These are phyloP conservation scores for Comarum palustre DNA, from an alignment of 306 rosid species.

Conservation along the genomic window DNA sequence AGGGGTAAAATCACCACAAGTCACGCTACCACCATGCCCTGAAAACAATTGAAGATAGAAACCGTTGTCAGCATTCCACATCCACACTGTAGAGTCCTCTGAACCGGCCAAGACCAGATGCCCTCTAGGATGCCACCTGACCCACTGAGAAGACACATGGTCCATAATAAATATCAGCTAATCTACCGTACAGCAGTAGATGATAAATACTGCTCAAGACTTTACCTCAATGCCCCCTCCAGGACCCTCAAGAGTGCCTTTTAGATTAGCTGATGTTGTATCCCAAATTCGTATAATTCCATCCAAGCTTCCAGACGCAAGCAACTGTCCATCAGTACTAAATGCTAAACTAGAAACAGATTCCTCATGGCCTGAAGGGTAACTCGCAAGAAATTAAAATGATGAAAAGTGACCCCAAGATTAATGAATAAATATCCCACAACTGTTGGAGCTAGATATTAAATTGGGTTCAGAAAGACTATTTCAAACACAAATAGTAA, in stretches of 20 bases:
- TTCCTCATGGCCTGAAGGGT: constrained; percentile 66
- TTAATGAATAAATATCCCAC: constrained; percentile 9
- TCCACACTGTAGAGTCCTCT: constrained; percentile 74
- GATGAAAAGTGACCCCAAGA: constrained; percentile 8
- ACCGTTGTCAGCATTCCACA: constrained; percentile 79
- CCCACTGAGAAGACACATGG: constrained; percentile 62
- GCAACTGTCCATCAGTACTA: constrained; percentile 71
- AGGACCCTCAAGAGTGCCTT: constrained; percentile 65
- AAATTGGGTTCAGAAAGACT: background rate
- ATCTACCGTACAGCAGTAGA: background rate
- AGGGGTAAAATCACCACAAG: constrained; percentile 93
- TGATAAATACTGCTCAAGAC: constrained; percentile 9
- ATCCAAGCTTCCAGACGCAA: constrained; percentile 80
- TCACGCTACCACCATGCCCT: constrained; percentile 78
- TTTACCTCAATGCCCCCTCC: constrained; percentile 75
- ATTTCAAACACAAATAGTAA: background rate
- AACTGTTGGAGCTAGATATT: background rate
- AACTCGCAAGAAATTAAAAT: constrained; percentile 7
- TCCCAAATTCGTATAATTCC: constrained; percentile 81
- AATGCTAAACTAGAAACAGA: constrained; percentile 72
- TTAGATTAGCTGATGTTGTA: constrained; percentile 43
- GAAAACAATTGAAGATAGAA: constrained; percentile 53
- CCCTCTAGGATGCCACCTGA: constrained; percentile 91
- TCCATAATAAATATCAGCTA: constrained; percentile 22
- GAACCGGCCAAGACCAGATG: constrained; percentile 81